Evolutionary conservation across 169 alveolate genomes (phyloP).

Genomic region (Cryptosporidium meleagridis): DNA sequence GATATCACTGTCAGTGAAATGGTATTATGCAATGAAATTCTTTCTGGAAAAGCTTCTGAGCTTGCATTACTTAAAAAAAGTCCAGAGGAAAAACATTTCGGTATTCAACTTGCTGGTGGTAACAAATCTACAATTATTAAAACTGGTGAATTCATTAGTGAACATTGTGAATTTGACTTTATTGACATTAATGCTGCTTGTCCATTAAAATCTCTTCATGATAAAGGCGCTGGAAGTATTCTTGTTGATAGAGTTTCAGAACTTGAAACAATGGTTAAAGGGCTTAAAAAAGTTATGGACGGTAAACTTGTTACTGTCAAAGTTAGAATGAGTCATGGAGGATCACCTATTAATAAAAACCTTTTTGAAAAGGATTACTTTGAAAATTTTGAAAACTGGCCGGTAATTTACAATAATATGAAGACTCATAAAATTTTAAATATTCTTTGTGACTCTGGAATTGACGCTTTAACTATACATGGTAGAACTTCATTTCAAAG

Average conservation of each 20-base stretch:
- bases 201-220: slow-evolving; percentile 85
- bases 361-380: slow-evolving; percentile 7
- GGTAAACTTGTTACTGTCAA: slow-evolving; percentile 79
- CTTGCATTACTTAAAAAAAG: slow-evolving; percentile 81
- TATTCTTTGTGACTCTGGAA: slow-evolving; percentile 76
- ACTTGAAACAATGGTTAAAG: slow-evolving; percentile 70
- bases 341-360: slow-evolving; percentile 66
- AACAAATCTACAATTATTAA: slow-evolving; percentile 76
- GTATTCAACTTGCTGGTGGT: slow-evolving; percentile 84
- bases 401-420: slow-evolving; percentile 74
- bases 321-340: slow-evolving; percentile 81
- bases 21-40: slow-evolving; percentile 83
- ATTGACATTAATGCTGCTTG: slow-evolving; percentile 86
- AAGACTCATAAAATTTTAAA: slow-evolving; percentile 35
- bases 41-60: slow-evolving; percentile 83
- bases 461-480: slow-evolving; percentile 81
- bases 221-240: slow-evolving; percentile 78
- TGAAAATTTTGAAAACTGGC: slow-evolving; percentile 73
- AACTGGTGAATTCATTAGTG: slow-evolving; percentile 76
- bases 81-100: slow-evolving; percentile 84
- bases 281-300: slow-evolving; percentile 77
- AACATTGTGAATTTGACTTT: slow-evolving; percentile 78
- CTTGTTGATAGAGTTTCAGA: slow-evolving; percentile 74
- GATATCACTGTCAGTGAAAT: slow-evolving; percentile 82
- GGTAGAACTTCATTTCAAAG: slow-evolving; percentile 87